Conservation (phyloP, 495 filamentous ascomycete species). For the Penicillium pulvis region DNA sequence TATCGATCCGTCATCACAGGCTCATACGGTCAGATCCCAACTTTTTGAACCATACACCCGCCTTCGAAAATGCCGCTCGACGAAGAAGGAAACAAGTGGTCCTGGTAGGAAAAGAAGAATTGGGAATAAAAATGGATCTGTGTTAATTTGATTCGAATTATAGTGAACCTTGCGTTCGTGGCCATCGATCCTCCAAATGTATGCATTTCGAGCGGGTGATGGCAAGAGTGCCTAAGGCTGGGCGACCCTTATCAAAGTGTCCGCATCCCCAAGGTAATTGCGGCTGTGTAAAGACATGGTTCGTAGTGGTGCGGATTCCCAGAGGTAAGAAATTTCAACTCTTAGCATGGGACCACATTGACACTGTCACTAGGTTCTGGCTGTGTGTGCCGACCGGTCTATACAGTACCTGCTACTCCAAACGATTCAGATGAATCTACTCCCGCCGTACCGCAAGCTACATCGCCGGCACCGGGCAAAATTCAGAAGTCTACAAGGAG, state of each 20-base stretch:
- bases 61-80: constrained; percentile 47
- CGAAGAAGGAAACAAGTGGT: constrained; percentile 53
- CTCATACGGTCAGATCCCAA: background rate
- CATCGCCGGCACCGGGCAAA: constrained; percentile 23
- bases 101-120: constrained; percentile 37
- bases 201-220: constrained; percentile 73
- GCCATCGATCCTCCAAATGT: constrained; percentile 85
- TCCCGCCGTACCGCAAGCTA: constrained; percentile 9
- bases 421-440: constrained; percentile 22
- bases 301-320: constrained; percentile 56
- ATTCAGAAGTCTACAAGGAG: constrained; percentile 32
- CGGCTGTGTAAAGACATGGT: constrained; percentile 53
- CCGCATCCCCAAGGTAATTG: constrained; percentile 69
- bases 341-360: background rate
- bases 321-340: constrained; percentile 33
- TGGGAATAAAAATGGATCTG: background rate
- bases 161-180: constrained; percentile 82
- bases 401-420: constrained; percentile 33
- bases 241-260: constrained; percentile 74
- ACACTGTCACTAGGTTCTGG: constrained; percentile 29
- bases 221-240: constrained; percentile 78
- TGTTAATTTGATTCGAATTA: constrained; percentile 9
- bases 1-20: background rate
- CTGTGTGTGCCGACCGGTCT: constrained; percentile 46
- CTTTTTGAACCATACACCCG: background rate